Base-by-base conservation (phyloP, 192 early-diverging fungal species). In the Podila epicladia region DNA sequence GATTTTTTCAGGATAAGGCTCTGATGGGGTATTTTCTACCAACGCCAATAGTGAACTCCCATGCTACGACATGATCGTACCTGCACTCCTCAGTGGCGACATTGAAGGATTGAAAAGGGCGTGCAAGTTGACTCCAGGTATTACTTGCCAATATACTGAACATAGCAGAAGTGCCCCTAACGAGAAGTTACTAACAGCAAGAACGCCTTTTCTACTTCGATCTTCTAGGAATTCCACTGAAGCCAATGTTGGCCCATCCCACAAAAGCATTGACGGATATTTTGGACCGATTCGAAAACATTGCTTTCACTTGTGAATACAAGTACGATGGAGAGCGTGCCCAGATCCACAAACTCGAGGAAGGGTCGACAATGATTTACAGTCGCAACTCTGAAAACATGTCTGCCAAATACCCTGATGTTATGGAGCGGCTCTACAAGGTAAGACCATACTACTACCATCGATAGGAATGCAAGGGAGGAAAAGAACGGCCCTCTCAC, bases 171-270 rank as follows among this genome's bases (percentile, higher is more conserved):
- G 8, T 1, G 7, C 0, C 9, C 12, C 20, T 13, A 48, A 15
- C 4, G 0, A 35, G 15, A 17, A 2, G 13, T 70, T 28, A 48
- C 15, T 62, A 20, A 63, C 20, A 58, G 13, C 20, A 20, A 26
- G 13, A 15, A 9, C 3, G 31, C 5, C 31, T 22, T 28, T 0
- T 50, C 33, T 70, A 4, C 13, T 29, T 38, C 2, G 20, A 38
- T 31, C 12, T 37, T n/a, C 19, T 58, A 91, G 96, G 96, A 2
- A 95, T 99, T 62, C 98, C 98, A 9, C 86, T 99, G 19, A 99
- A 99, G 66, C 98, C 98, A 12, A 99, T 99, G 98, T 90, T 99
- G 72, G 98, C 98, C 11, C 97, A 99, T 87, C 98, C 98, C 11
- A 99, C 98, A 53, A 99, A 98, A 82, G 90, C 90, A 37, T 85